phyloP scores from a whole-genome alignment of 805 yeast species.

The Kluyveromyces starmeri region DNA sequence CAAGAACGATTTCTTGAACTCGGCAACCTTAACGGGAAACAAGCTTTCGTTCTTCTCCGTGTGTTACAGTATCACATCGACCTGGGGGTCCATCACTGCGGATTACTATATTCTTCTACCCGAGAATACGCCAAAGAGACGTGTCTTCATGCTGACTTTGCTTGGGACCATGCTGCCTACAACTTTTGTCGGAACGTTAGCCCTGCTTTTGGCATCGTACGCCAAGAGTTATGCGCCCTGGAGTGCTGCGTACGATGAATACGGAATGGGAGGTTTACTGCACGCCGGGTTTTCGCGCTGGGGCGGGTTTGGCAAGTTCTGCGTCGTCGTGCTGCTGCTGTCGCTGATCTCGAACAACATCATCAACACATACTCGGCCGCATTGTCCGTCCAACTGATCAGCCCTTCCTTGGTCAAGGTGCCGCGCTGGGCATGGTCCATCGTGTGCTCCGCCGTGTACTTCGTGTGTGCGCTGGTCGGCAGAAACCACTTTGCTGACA shows the following conservation, averaged over 20 bases:
- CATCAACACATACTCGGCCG: conserved; percentile 73
- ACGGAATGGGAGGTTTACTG: conserved; percentile 72
- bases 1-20: conserved; percentile 27
- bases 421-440: conserved; percentile 74
- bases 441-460: conserved; percentile 53
- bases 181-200: conserved; percentile 65
- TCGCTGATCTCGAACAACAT: conserved; percentile 77
- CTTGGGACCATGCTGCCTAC: conserved; percentile 65
- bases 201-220: conserved; percentile 58
- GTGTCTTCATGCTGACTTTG: conserved; percentile 53
- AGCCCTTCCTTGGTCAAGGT: conserved; percentile 45
- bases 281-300: conserved; percentile 58
- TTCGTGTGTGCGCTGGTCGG: conserved; percentile 71
- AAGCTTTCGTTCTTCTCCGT: conserved; percentile 66
- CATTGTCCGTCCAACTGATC: conserved; percentile 64
- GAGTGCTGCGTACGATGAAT: conserved; percentile 42
- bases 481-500: conserved; percentile 57
- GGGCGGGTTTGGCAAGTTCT: conserved; percentile 70
- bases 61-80: conserved; percentile 68
- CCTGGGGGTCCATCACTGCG: conserved; percentile 84
- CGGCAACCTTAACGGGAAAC: conserved; percentile 48
- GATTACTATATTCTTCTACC: conserved; percentile 82
- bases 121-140: conserved; percentile 49
- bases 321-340: conserved; percentile 58
- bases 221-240: conserved; percentile 52